Evolutionary conservation across 2,329 filamentous ascomycete species (phyloP).

Genomic region (Knoxdaviesia proteae): DNA sequence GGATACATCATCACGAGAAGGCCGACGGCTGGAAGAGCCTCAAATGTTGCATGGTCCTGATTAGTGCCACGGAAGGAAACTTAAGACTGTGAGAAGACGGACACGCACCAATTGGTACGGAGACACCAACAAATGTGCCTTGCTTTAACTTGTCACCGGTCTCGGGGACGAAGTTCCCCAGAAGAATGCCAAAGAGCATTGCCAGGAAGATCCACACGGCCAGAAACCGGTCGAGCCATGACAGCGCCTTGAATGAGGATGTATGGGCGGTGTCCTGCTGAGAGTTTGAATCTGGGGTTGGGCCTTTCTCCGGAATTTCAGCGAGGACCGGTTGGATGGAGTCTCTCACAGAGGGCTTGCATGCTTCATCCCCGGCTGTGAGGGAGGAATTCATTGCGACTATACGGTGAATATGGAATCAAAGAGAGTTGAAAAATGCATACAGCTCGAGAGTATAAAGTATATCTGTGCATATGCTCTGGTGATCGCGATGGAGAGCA

Average conservation of each 20-base stretch:
- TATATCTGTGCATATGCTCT: no score
- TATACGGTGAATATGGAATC: no score
- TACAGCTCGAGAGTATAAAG: no score
- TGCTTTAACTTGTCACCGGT: slow-evolving; percentile 42
- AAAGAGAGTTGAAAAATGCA: no score
- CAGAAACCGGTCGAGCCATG: slow-evolving; percentile 40
- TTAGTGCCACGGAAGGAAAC: background rate
- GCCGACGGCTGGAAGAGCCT: slow-evolving; percentile 37
- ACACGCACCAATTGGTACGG: slow-evolving; percentile 37
- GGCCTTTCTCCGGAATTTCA: no score
- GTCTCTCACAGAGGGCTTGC: background rate
- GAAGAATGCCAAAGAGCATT: slow-evolving; percentile 53
- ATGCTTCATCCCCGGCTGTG: background rate
- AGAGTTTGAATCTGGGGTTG: background rate
- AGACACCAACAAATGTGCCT: slow-evolving; percentile 51
- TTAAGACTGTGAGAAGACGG: background rate
- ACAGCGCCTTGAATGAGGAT: slow-evolving; percentile 21
- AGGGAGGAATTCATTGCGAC: background rate
- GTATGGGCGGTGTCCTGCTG: background rate
- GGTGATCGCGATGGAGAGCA: no score
- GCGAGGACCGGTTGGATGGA: no score
- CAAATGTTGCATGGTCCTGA: no score
- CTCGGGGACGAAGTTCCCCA: slow-evolving; percentile 53
- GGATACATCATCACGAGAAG: slow-evolving; percentile 89
- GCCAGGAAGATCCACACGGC: slow-evolving; percentile 59